Percentiles rank a stretch among this genome's conserved stretches.
Conservation (phyloP, 179 eudicot species). For the Corrigiola litoralis region DNA sequence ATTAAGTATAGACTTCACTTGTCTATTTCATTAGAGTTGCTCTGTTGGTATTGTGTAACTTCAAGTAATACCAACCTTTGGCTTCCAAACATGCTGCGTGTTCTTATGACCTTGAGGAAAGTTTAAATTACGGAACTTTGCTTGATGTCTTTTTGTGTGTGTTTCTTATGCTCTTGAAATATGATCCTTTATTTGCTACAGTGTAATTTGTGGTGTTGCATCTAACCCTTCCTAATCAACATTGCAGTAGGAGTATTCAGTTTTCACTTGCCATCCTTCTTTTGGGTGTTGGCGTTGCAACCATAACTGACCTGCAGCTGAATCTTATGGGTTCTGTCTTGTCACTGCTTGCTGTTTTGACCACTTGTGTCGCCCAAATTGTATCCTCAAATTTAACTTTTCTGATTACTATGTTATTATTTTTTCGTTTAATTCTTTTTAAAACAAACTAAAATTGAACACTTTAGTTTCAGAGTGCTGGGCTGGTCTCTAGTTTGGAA, state of each 20-base stretch:
- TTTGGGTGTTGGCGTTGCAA: slow-evolving; percentile 90
- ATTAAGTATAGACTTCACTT: too few relatives aligned
- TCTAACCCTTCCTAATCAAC: background rate
- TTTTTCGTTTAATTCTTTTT: background rate
- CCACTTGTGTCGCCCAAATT: slow-evolving; percentile 89
- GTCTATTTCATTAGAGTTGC: background rate
- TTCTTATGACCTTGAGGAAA: background rate
- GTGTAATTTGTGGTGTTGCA: background rate
- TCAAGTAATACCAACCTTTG: background rate
- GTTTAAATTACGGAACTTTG: background rate
- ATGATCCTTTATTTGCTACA: background rate
- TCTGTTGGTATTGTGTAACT: background rate
- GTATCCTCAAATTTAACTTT: slow-evolving; percentile 87
- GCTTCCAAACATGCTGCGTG: background rate
- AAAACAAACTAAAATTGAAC: background rate
- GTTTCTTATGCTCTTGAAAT: background rate
- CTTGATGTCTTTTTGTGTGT: background rate
- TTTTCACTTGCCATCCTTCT: slow-evolving; percentile 67
- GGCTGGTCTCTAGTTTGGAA: slow-evolving; percentile 40
- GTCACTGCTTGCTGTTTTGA: slow-evolving; percentile 73
- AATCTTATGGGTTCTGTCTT: slow-evolving; percentile 74
- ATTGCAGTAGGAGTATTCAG: slow-evolving; percentile 63
- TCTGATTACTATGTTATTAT: background rate
- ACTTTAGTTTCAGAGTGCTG: slow-evolving; percentile 11
- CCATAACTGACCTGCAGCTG: slow-evolving; percentile 88